Evolutionary conservation across 2,329 filamentous ascomycete species (phyloP), one percentile per base, ranked within the genome.

Genomic region (Aspergillus awamori): DNA sequence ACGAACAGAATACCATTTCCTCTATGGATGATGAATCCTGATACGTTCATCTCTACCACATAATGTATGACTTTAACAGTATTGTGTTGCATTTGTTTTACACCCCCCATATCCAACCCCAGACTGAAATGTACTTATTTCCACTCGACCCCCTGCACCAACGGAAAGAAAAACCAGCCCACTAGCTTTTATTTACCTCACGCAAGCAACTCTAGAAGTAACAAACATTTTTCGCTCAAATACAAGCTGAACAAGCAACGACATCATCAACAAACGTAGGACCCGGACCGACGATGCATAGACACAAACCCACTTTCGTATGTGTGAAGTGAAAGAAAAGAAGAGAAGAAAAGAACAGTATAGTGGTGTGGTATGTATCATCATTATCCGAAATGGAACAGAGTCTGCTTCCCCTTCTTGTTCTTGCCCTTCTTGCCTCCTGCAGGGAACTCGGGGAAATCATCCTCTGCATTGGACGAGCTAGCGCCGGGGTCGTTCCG

Each of bases 381-480:
- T 48, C 48, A 62, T 68, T 61, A 77, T 57, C 76, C 76, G 57
- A 77, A 78, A 63, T 78, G 76, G 63, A 73, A 75, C 41, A 78
- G 71, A 1, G 77, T 73, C 58, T 76, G 75, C 65, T 78, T 77
- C 20, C 77, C 76, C 70, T 78, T 79, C 63, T 74, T 76, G 51
- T 72, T 74, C 58, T 77, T 78, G 0, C 72, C 72, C 60, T 76
- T 76, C 51, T 75, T 76, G 6, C 73, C 73, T 13, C 68, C 70
- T 49, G 67, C 58, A 51, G 65, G 60, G 54, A 59, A 60, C 26
- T 69, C 67, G 8, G 53, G 57, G 57, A 63, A 61, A 2, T 70
- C 68, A 10, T 66, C 65, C 5, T 68, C 66, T 8, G 60, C 63
- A 17, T 63, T 63, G 15, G 70, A 36, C 5, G 33, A 69, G 7